Base-by-base conservation (phyloP, 2,329 filamentous ascomycete genomes). In the Colletotrichum sp. region DNA sequence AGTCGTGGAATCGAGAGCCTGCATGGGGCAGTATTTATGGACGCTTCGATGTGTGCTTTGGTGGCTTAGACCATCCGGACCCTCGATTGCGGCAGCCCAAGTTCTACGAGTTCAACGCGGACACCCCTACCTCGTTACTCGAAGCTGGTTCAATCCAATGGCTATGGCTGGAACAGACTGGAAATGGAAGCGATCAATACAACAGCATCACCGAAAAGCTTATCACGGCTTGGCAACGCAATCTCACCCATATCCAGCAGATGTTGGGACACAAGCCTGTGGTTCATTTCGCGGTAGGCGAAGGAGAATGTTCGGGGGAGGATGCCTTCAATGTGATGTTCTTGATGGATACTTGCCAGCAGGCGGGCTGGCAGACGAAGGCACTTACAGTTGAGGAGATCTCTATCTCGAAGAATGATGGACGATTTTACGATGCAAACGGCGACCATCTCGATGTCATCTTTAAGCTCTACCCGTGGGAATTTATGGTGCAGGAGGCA, bases 31-130 rank as follows among this genome's bases (percentile, higher is more conserved):
- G 70, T n/a, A 67, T 72, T 24, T 72, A 67, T 6, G 70, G 70
- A 12, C 70, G 63, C n/a, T 72, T 72, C 16, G 70, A 72, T 12
- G 24, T 67, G 18, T 67, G 70, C 63, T 72, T 72, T 18, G 70
- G 70, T 4, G 70, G 70, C 3, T 61, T 72, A 6, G 3, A 67
- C 7, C 70, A 72, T 10, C 34, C 70, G 1, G 34, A 72, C 15
- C 63, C 61, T 12, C 26, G 70, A 24, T 16, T 72, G 9, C 70
- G 70, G 8, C 26, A 24, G 10, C 70, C 70, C 1, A 72, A 72
- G 6, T 72, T 72, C 16, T 72, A 72, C 34, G 70, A 72, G 24
- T 72, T 72, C 26, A 72, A 72, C 48, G 70, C 70, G 13, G 70
- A 72, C 26, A 72, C 63, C 3, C 69, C 69, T 8, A 67, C 69